Evolutionary conservation across 345 rosid species (phyloP), one percentile per base, ranked within the genome.

Genomic region (Cardamine resedifolia): DNA sequence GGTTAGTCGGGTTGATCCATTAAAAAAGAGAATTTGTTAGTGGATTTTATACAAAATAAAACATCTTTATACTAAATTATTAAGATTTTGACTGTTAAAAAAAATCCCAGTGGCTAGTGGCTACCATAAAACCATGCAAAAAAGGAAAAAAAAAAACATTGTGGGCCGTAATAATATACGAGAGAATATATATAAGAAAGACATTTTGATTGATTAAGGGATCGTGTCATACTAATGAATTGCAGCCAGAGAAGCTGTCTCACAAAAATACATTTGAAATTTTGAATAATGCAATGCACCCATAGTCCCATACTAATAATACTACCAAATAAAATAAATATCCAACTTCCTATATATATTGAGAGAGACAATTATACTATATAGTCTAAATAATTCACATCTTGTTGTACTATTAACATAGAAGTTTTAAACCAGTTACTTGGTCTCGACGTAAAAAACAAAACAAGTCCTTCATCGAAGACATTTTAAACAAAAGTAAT

Each of bases 241-340:
- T 67, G 62, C 10, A 74, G 63, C 78, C 78, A 74, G 65, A 53
- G 70, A 62, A 45, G 50, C 58, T 69, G 79, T 68, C 79, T 76
- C 75, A 55, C 79, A 69, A 76, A 63, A 69, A 69, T 76, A 69
- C 75, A 76, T 62, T 19, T 76, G 50, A 30, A 27, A n/a, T 12
- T 23, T 16, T 61, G 64, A 69, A 76, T 69, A 69, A 75, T 66
- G 24, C 24, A 23, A 23, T 2, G 79, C 64, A 68, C 64, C 21
- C 27, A 56, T 57, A 66, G 72, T 75, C 74, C 64, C 68, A 75
- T 68, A 34, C 65, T 69, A 52, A 69, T 69, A 76, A 76, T 76
- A 69, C 70, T 34, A 62, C 70, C 68, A 58, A 67, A 57, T 48
- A 18, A 68, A 43, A 68, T 16, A 68, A 75, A 75, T 39, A 67